Percentiles rank a stretch among this genome's conserved stretches.
Evolutionary conservation across 73 alveolate genomes (phyloP).

Genomic region (Tetrahymena elliotti): DNA sequence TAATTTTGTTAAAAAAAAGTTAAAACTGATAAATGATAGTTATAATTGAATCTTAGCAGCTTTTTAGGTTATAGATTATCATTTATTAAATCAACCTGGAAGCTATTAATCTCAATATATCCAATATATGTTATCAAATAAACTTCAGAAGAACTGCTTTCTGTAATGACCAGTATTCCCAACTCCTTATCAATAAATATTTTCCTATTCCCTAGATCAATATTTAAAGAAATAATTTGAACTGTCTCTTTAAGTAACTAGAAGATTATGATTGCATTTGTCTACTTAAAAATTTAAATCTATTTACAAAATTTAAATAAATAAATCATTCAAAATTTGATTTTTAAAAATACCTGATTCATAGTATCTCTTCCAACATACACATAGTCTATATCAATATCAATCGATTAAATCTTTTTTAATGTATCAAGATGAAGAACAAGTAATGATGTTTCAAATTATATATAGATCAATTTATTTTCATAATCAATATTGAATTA

Average conservation of each 20-base stretch:
- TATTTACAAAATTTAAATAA: too few species aligned
- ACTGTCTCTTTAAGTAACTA: neutral
- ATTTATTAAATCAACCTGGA: neutral
- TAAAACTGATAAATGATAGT: neutral
- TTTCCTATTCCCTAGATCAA: neutral
- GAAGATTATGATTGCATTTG: neutral
- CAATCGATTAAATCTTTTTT: neutral
- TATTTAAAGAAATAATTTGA: neutral
- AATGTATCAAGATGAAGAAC: neutral
- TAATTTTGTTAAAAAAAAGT: too few species aligned
- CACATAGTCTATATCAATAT: too few species aligned
- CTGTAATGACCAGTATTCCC: neutral
- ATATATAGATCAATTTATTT: neutral
- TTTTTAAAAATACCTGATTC: neutral
- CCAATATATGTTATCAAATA: neutral
- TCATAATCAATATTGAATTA: neutral
- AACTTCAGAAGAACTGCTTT: neutral
- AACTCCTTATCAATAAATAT: neutral
- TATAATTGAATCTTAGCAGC: neutral
- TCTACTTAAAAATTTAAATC: too few species aligned
- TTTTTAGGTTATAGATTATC: neutral
- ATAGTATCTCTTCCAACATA: neutral
- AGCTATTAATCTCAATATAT: neutral
- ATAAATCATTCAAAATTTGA: neutral
- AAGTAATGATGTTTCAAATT: neutral